phyloP scores from a whole-genome alignment of 257 asterid genomes.

The Fraxinus quadrangulata region DNA sequence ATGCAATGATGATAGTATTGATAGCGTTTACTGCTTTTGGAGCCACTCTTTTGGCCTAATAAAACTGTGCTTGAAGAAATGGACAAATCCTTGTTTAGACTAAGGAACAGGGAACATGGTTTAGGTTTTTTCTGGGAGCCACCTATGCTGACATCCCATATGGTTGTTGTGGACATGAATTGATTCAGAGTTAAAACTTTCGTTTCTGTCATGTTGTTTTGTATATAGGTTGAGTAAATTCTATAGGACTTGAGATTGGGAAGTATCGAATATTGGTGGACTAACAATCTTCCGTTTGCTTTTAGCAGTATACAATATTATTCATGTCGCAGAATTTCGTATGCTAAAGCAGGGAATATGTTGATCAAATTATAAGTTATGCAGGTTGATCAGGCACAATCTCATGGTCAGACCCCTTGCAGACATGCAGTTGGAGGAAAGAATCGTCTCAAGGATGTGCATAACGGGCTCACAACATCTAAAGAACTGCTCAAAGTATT shows the following conservation, averaged over 20 bases:
- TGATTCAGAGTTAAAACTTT: slow-evolving; percentile 13
- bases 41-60: slow-evolving; percentile 21
- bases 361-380: background rate
- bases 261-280: background rate
- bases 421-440: slow-evolving; percentile 22
- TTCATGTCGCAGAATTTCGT: background rate
- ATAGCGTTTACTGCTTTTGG: slow-evolving; percentile 14
- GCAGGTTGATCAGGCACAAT: slow-evolving; percentile 34
- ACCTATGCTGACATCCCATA: slow-evolving; percentile 50
- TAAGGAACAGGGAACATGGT: slow-evolving; percentile 37
- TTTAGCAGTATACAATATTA: background rate
- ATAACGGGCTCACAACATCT: slow-evolving; percentile 38
- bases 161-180: slow-evolving; percentile 36
- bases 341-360: background rate
- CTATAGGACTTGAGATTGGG: background rate
- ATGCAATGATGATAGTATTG: background rate
- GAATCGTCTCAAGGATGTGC: slow-evolving; percentile 39
- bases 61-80: slow-evolving; percentile 24
- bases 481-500: slow-evolving; percentile 43
- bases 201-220: slow-evolving; percentile 25
- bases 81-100: slow-evolving; percentile 37
- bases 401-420: slow-evolving; percentile 21
- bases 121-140: slow-evolving; percentile 50
- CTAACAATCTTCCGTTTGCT: background rate
- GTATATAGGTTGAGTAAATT: slow-evolving; percentile 6